Evolutionary conservation across 225 moss, liverwort and hornwort genomes (phyloP), one percentile per base, ranked within the genome.

Genomic region (Antitrichia curtipendula): DNA sequence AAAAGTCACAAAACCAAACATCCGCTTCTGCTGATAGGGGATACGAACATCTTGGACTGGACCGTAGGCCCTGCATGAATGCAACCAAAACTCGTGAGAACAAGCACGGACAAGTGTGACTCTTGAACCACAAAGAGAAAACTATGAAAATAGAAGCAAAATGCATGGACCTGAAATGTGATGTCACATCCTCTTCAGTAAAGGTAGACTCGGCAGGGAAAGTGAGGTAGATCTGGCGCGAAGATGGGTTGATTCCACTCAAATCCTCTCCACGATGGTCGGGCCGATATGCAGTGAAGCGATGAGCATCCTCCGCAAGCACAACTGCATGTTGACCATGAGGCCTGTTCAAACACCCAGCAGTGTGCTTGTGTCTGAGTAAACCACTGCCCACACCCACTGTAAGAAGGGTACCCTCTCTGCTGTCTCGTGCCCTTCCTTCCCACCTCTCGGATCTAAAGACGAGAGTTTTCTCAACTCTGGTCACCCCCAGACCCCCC

Each of bases 351-450:
- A 98, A 98, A 98, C 96, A 96, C 95, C 96, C 97, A 98, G 97
- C 96, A 98, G 97, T 98, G 96, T 98, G 97, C 97, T 98, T 98
- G 97, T 98, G 97, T 96, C 97, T 98, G 97, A 98, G 97, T 98
- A 96, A 94, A 95, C 95, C 96, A 98, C 94, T 93, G 93, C 93
- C 93, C 95, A 96, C 96, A 98, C 94, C 94, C 94, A 95, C 96
- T 95, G 97, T 98, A 98, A 98, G 97, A 96, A 94, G 93, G 95
- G 90, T 94, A 95, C 95, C 94, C 95, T 95, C 93, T 94, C 93
- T 93, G 88, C 90, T 91, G 90, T 87, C 93, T 93, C 88, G 84
- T 90, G 93, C 92, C 91, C 92, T 92, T 90, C 91, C 88, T 91
- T 87, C 87, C 93, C 90, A 90, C 74, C 92, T 83, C 93, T 92